A percentile compares a stretch with the other conserved stretches of the same genome.
Evolutionary conservation across 148 eudicot species (phyloP).

Genomic region (Suaeda aralocaspica): DNA sequence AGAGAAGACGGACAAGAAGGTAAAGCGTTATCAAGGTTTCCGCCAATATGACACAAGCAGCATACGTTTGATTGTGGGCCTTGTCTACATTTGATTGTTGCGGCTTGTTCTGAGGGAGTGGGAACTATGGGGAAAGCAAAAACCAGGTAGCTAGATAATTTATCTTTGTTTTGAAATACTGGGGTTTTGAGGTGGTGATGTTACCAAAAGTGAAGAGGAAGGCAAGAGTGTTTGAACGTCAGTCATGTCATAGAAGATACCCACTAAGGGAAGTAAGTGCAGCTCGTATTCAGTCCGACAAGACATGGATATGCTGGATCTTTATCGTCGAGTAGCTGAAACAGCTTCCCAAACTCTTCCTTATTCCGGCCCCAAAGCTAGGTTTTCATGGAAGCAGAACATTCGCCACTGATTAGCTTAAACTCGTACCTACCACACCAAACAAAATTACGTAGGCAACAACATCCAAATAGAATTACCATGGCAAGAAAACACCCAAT

Average conservation of each 20-base stretch:
- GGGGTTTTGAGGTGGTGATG: not conserved
- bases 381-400: conserved; percentile 65
- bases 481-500: not conserved
- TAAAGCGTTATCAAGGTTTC: not conserved
- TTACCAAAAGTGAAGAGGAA: not conserved
- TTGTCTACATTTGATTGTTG: no score
- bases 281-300: conserved; percentile 56
- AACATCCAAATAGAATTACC: not conserved
- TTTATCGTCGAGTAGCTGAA: conserved; percentile 46
- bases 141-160: not conserved
- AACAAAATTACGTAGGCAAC: conserved; percentile 6
- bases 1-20: not conserved
- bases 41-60: no score
- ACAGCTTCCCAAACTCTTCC: conserved; percentile 77
- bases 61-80: no score
- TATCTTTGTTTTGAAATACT: not conserved
- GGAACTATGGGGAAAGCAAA: not conserved
- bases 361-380: conserved; percentile 66
- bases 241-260: conserved; percentile 32
- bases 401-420: conserved; percentile 78
- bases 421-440: conserved; percentile 56
- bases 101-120: not conserved
- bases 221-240: no score
- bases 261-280: conserved; percentile 79
- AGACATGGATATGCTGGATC: conserved; percentile 35